Conservation (phyloP, 202 grass and related monocot species). For the Carex sylvatica region DNA sequence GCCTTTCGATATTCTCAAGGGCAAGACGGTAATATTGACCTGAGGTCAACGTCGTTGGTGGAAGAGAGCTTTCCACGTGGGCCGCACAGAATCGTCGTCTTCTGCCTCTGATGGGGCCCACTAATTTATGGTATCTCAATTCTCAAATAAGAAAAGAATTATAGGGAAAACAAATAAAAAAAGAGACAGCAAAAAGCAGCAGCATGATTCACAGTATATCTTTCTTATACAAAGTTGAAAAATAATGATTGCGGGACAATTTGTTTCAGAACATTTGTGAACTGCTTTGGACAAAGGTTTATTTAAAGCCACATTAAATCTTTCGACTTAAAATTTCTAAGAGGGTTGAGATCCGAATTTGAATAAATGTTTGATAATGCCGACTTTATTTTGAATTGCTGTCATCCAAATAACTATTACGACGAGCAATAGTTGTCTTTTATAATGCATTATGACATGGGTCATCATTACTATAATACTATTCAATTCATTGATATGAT, state of each 20-base stretch:
- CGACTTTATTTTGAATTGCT: neutral
- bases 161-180: neutral
- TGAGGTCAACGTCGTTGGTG: slow-evolving; percentile 15
- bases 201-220: neutral
- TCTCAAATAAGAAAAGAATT: neutral
- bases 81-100: neutral
- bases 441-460: neutral
- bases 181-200: neutral
- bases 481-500: neutral
- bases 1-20: neutral
- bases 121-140: neutral
- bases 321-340: too few relatives aligned
- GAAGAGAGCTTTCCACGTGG: slow-evolving; percentile 18
- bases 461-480: neutral
- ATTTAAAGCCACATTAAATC: too few relatives aligned
- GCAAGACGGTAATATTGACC: neutral
- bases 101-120: neutral
- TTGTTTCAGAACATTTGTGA: neutral
- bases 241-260: neutral
- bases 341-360: too few relatives aligned
- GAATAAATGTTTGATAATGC: neutral
- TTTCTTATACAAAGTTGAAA: too few relatives aligned
- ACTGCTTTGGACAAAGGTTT: too few relatives aligned
- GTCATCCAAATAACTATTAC: neutral
- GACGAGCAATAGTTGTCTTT: neutral